phyloP scores from a whole-genome alignment of 495 filamentous ascomycete genomes.

The Echria macrotheca region DNA sequence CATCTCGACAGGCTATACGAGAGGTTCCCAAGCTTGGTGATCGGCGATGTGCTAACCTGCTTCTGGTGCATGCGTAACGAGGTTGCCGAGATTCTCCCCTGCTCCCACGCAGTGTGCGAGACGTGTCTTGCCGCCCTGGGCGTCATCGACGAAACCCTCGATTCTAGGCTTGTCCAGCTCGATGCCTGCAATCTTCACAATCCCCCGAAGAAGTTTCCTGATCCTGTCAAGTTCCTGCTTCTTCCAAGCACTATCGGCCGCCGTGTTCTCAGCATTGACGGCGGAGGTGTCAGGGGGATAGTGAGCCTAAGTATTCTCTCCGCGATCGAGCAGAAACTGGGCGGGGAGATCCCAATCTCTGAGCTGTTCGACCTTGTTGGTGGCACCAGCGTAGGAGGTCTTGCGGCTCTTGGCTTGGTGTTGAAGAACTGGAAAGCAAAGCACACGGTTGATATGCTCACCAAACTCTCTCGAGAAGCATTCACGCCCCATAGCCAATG shows the following conservation, averaged over 20 bases:
- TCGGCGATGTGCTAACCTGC: neutral
- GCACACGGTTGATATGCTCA: neutral
- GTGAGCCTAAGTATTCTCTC: neutral
- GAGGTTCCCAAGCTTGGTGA: neutral
- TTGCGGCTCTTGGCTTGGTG: neutral
- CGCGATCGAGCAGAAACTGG: neutral
- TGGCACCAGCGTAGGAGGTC: neutral
- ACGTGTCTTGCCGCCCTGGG: neutral
- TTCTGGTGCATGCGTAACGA: neutral
- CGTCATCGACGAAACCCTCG: neutral
- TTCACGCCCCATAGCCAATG: neutral
- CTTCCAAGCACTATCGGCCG: neutral
- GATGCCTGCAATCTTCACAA: neutral
- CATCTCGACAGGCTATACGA: neutral
- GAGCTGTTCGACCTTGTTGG: neutral
- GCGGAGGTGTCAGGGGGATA: neutral
- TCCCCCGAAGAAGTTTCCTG: neutral
- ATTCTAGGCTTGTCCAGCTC: neutral
- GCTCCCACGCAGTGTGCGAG: neutral
- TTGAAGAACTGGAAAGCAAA: neutral
- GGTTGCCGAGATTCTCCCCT: neutral
- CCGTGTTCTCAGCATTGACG: neutral
- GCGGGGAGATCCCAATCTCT: neutral
- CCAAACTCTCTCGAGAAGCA: neutral
- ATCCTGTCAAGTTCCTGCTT: neutral